phyloP scores from a whole-genome alignment of 202 grass and related monocot genomes.

The Setaria italica region DNA sequence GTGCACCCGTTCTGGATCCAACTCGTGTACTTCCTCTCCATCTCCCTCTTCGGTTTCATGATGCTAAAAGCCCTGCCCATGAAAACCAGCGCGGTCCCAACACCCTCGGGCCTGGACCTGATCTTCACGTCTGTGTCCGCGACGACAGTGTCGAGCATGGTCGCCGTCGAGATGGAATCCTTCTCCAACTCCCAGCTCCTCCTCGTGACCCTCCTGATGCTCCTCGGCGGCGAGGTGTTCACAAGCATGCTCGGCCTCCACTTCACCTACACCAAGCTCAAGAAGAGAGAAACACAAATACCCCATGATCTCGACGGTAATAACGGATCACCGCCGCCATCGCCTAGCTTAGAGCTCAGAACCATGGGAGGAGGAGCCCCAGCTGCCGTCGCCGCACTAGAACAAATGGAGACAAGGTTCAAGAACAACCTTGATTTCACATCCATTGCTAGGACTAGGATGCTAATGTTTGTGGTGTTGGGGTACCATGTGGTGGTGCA shows the following conservation, averaged over 20 bases:
- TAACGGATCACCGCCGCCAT: background rate
- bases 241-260: constrained; percentile 67
- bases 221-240: constrained; percentile 77
- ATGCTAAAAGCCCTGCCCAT: constrained; percentile 55
- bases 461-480: constrained; percentile 50
- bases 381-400: background rate
- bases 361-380: constrained; percentile 1
- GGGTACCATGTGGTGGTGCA: constrained; percentile 60
- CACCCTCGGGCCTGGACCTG: constrained; percentile 48
- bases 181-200: constrained; percentile 80
- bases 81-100: constrained; percentile 5
- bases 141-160: constrained; percentile 72
- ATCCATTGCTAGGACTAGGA: background rate
- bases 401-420: constrained; percentile 50
- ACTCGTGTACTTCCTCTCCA: constrained; percentile 59
- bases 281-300: constrained; percentile 3
- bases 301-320: background rate
- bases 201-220: constrained; percentile 67
- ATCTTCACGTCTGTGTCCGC: constrained; percentile 75
- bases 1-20: constrained; percentile 67
- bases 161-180: constrained; percentile 61
- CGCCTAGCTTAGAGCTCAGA: constrained; percentile 37
- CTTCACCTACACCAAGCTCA: constrained; percentile 49
- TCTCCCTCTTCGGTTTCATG: constrained; percentile 57
- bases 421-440: background rate